Percentiles rank a stretch among this genome's conserved stretches.
phyloP scores from a whole-genome alignment of 805 yeast genomes.

The Lipomyces orientalis region DNA sequence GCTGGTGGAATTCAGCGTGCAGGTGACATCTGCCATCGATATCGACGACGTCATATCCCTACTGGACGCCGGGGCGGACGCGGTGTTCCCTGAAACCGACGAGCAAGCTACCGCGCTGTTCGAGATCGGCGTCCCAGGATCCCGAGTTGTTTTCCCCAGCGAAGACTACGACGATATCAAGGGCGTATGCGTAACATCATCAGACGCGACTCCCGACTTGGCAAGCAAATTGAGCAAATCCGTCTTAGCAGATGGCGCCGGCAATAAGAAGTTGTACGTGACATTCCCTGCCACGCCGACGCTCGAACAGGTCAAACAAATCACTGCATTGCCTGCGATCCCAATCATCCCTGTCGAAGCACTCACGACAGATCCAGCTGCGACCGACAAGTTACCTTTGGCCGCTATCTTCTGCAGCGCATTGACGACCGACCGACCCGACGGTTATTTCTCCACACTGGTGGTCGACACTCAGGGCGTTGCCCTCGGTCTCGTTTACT shows the following conservation, averaged over 20 bases:
- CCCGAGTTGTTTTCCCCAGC: slow-evolving; percentile 51
- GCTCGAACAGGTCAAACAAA: slow-evolving; percentile 16
- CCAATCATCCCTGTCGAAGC: slow-evolving; percentile 35
- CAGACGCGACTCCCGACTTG: slow-evolving; percentile 19
- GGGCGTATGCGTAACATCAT: slow-evolving; percentile 34
- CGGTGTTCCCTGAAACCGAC: slow-evolving; percentile 50
- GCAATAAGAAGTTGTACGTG: slow-evolving; percentile 37
- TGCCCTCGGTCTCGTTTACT: slow-evolving; percentile 88
- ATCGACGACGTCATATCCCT: slow-evolving; percentile 57
- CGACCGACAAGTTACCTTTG: slow-evolving; percentile 30
- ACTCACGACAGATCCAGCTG: slow-evolving; percentile 31
- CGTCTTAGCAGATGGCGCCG: slow-evolving; percentile 31
- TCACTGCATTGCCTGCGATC: slow-evolving; percentile 25
- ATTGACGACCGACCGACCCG: slow-evolving; percentile 73
- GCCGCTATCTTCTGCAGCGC: slow-evolving; percentile 29
- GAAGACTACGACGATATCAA: slow-evolving; percentile 16
- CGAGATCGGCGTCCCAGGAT: slow-evolving; percentile 58
- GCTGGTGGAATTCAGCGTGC: slow-evolving; percentile 41
- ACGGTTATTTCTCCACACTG: slow-evolving; percentile 83
- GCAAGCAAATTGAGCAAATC: slow-evolving; percentile 27
- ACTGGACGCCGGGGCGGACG: slow-evolving; percentile 65
- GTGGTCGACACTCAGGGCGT: slow-evolving; percentile 73
- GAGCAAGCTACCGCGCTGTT: slow-evolving; percentile 46
- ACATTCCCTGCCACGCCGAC: slow-evolving; percentile 26
- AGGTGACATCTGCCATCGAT: slow-evolving; percentile 41